Evolutionary conservation across 495 filamentous ascomycete species (phyloP), one percentile per base, ranked within the genome.

Genomic region (Acidomyces sp.): DNA sequence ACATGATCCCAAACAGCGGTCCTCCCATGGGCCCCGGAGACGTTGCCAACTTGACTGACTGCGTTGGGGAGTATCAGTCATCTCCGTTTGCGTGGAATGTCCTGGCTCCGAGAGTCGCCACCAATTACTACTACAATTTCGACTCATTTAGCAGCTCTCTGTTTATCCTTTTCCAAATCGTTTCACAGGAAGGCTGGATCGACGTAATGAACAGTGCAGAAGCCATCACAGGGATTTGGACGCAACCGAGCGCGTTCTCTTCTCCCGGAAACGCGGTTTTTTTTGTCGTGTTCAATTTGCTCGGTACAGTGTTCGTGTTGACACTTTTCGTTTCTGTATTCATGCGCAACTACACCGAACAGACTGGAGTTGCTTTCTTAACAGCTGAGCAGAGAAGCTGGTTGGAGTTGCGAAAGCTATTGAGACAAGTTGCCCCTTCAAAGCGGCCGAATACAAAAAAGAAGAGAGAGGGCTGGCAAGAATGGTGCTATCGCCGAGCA

Each of bases 261-360:
- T 72, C 78, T 3, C 81, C 87, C 50, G 85, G 78, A 17, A 94
- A 96, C 48, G 88, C 82, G 2, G 48, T 95, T 17, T 96, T 94
- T 70, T 93, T 96, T 59, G 74, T 99, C 34, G 71, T 84, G 10
- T 99, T 96, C 74, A 99, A 99, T 59, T 72, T 99, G 49, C 71
- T 99, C 43, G 87, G 85, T 18, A 83, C 92, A 2, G 92, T 99
- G 55, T 99, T 99, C 65, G 84, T 99, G 36, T 67, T 99, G 61
- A 99, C 92, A 1, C 66, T 99, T 55, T 99, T 99, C 57, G 90
- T 96, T 24, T 95, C 90, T 46, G 90, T 99, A 34, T 99, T 99
- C 60, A 99, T 99, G 92, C 82, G 90, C 31, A 96, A 92, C 58
- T 96, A 96, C 64, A 96, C 90, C 3, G 90, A 99, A 63, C 86